Conservation (phyloP, 805 yeast species). For the Pichia ethanolica region DNA sequence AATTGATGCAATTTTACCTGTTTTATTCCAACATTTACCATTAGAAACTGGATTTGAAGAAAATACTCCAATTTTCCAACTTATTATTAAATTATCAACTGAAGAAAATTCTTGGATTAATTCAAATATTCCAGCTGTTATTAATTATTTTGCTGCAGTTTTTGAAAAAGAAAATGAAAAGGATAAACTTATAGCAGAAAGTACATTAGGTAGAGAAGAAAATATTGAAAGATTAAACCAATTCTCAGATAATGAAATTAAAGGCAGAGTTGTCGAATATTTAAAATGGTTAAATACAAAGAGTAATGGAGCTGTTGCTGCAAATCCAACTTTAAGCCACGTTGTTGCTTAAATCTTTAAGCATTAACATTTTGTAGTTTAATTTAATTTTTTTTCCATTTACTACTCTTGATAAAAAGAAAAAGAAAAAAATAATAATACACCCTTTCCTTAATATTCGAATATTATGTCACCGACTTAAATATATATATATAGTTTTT, state of each 20-base stretch:
- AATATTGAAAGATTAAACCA: slow-evolving; percentile 71
- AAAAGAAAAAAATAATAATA: neutral
- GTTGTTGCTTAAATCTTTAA: slow-evolving; percentile 29
- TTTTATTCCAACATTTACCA: slow-evolving; percentile 72
- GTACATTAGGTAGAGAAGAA: slow-evolving; percentile 82
- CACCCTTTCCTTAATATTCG: too few species aligned
- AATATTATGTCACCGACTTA: too few species aligned
- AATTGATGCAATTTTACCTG: slow-evolving; percentile 66
- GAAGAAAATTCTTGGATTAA: slow-evolving; percentile 49
- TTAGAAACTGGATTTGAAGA: slow-evolving; percentile 86
- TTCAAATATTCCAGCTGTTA: slow-evolving; percentile 50
- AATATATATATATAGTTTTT: too few species aligned
- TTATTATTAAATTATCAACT: slow-evolving; percentile 57
- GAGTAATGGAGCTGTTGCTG: slow-evolving; percentile 55
- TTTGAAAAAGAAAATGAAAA: slow-evolving; percentile 72
- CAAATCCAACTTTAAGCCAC: slow-evolving; percentile 38
- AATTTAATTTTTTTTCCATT: neutral
- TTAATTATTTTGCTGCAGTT: slow-evolving; percentile 61
- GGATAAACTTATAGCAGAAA: slow-evolving; percentile 58
- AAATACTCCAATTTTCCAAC: slow-evolving; percentile 80
- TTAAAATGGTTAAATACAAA: slow-evolving; percentile 65
- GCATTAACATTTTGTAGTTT: neutral
- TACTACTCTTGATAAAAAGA: too few species aligned
- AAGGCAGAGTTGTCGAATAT: slow-evolving; percentile 56
- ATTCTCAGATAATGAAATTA: slow-evolving; percentile 64